Conservation (phyloP, 2,329 filamentous ascomycete species). For the Aspergillus intermedius region DNA sequence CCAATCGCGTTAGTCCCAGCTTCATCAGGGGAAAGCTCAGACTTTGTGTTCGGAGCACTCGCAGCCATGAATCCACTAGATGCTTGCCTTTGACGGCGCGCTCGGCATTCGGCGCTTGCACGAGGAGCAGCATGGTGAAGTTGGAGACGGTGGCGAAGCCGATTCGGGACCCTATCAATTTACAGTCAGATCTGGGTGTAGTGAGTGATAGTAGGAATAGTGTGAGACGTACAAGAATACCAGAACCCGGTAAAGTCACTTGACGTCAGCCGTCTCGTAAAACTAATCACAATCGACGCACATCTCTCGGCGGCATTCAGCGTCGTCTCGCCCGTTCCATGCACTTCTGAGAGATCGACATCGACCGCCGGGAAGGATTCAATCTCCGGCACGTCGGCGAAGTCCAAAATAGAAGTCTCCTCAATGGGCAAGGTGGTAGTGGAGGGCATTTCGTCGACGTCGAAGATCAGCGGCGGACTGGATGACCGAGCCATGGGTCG, state of each 20-base stretch:
- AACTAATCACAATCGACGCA: constrained; percentile 24
- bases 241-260: constrained; percentile 26
- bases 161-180: constrained; percentile 24
- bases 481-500: constrained; percentile 25
- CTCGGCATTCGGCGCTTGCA: constrained; percentile 24
- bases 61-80: constrained; percentile 24
- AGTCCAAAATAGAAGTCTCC: constrained; percentile 18
- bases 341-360: constrained; percentile 16
- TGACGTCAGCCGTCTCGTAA: constrained; percentile 20
- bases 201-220: not conserved
- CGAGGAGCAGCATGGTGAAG: constrained; percentile 25
- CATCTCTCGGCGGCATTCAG: constrained; percentile 27
- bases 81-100: constrained; percentile 21
- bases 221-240: constrained; percentile 25
- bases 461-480: constrained; percentile 21
- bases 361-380: constrained; percentile 19
- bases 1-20: constrained; percentile 24
- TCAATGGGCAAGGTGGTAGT: constrained; percentile 7
- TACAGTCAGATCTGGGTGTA: not conserved
- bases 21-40: constrained; percentile 25
- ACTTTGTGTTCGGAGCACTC: constrained; percentile 23
- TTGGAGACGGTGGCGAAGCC: constrained; percentile 31
- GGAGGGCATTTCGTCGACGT: constrained; percentile 19
- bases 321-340: constrained; percentile 20
- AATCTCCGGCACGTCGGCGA: constrained; percentile 16